phyloP scores from a whole-genome alignment of 495 filamentous ascomycete species.

The Aspergillus ellipticus region DNA sequence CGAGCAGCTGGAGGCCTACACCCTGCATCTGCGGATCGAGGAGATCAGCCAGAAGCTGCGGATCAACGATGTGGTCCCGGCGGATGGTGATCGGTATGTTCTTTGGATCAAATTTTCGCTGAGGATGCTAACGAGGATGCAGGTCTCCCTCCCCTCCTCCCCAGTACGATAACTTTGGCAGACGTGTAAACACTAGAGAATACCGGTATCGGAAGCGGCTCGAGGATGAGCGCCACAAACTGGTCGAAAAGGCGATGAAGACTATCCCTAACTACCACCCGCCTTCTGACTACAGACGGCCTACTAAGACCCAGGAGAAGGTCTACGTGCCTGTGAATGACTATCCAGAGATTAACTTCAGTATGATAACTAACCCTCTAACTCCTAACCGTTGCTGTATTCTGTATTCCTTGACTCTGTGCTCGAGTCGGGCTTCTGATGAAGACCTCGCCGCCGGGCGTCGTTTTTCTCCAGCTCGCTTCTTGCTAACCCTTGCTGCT shows the following conservation, averaged over 20 bases:
- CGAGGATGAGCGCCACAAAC: conserved; percentile 96
- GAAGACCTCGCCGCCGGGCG: conserved; percentile 27
- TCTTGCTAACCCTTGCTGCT: conserved; percentile 57
- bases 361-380: conserved; percentile 99
- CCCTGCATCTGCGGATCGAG: conserved; percentile 89
- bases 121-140: conserved; percentile 16
- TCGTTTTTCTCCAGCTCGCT: conserved; percentile 45
- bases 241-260: conserved; percentile 97
- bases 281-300: conserved; percentile 93
- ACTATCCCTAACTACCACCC: conserved; percentile 97
- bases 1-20: conserved; percentile 96
- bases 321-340: conserved; percentile 99
- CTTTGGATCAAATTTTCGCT: neutral
- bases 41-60: conserved; percentile 98
- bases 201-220: conserved; percentile 95
- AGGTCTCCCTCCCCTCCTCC: conserved; percentile 95
- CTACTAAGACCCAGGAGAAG: conserved; percentile 99
- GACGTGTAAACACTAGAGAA: conserved; percentile 97
- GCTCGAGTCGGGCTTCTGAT: conserved; percentile 48
- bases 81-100: conserved; percentile 79
- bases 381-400: conserved; percentile 62
- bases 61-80: conserved; percentile 96
- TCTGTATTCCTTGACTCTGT: conserved; percentile 45
- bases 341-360: conserved; percentile 99
- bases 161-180: conserved; percentile 97